Base-by-base conservation (phyloP, 2,329 filamentous ascomycete genomes). In the Colletotrichum caudatum region DNA sequence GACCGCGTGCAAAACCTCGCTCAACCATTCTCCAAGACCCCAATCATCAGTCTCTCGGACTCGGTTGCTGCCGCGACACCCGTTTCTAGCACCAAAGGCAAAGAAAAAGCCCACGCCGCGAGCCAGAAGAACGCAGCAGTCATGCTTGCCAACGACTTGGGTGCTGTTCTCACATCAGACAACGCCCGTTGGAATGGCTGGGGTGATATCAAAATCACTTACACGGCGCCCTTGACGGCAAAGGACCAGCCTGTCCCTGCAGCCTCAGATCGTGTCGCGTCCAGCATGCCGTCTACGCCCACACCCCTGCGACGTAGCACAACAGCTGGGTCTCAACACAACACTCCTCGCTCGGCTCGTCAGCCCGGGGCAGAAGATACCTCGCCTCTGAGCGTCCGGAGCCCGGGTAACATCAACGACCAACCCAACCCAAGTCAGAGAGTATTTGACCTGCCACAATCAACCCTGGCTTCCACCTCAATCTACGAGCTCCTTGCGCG, bases 1-100 rank as follows among this genome's bases (percentile, higher is more conserved):
- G 94, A 98, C 73, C 92, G 93, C 75, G 89, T 99, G 64, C 92
- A 95, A 74, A 93, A 94, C 81, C 85, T 99, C 64, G 92, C 95
- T 7, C 84, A 91, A 69, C 94, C 95, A 8, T 97, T 98, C 78
- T 86, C 91, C 57, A 97, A 94, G 82, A 93, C 90, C 1, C 86
- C 88, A 1, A 84, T 89, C 35, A 78, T 84, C 50, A 88, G 85
- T 71, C 78, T 87, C 39, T 79, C 84, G 3, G 89, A 89, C 53
- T 79, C 87, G 20, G 77, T 82, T 6, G 82, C 87, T 6, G 81
- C 88, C n/a, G 78, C 85, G 11, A 87, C 90, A 18, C 84, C 82
- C 46, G 85, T 85, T 16, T 88, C 90, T n/a, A 80, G 83, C 29
- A 82, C 82, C 65, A 97, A 97, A 82, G 90, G 88, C 60, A 97